Base-by-base conservation (phyloP, 306 rosid species). In the Cucurbita pepo region DNA sequence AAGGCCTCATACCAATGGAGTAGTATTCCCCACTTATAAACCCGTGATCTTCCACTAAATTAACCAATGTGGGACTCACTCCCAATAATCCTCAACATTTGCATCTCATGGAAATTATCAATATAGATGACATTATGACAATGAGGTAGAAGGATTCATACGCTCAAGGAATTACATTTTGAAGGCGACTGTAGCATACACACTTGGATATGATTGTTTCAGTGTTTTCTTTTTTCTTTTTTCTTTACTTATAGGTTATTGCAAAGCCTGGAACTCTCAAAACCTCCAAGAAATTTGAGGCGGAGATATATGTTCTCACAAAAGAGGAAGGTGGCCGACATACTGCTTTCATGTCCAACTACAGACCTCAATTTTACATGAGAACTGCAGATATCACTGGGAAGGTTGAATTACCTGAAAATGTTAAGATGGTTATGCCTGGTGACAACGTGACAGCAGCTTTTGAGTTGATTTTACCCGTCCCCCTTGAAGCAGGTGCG, bases 271-370 rank as follows among this genome's bases (percentile, higher is more conserved):
- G 92, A 81, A 72, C 86, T 77, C 51, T 89, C 54, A 95, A 95
- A 83, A 78, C 97, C 71, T 88, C 56, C 85, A 95, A 88, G 79
- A 91, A 64, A 74, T 95, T 95, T 79, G 99, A 91, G 86, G 99
- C 97, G 37, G 99, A 95, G 83, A 95, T 91, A 76, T 95, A 95
- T 41, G 97, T 91, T 13, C 97, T 95, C 76, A 89, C 99, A 72
- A 95, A 95, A 83, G 99, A 89, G 45, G 99, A 95, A 89, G 99
- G 99, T 72, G 97, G 99, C 43, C 95, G 99, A 57, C 97, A 95
- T 78, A 95, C 99, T 14, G 97, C 95, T 51, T 95, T 95, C 85
- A 86, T 91, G 83, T 95, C 99, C 60, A 95, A 95, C 87, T 95
- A 95, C 63, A 89, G 76, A 76, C 97, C 99, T 85, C 99, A 91